Percentiles rank a stretch among this genome's conserved stretches.
These are phyloP conservation scores for Hyaloscypha variabilis DNA, from an alignment of 495 filamentous ascomycete genomes.

Conservation along the genomic window DNA sequence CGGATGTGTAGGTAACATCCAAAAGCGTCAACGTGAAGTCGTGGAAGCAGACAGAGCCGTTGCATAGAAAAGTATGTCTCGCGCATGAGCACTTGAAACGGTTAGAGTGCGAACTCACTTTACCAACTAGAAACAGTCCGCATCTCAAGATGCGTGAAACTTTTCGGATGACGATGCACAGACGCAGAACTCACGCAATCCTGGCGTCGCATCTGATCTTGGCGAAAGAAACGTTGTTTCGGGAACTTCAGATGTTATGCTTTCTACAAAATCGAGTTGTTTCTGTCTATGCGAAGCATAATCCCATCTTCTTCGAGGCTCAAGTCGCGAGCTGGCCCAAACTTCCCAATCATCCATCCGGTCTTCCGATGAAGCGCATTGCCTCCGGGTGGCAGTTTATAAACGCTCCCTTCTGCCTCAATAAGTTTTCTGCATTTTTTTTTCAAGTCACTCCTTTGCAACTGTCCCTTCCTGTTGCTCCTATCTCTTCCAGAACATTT, in stretches of 20 bases:
- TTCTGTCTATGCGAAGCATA: neutral
- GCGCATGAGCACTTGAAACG: neutral
- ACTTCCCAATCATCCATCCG: neutral
- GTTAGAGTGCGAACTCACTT: neutral
- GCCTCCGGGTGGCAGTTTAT: neutral
- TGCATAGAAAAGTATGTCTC: neutral
- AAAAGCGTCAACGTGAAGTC: too few relatives aligned
- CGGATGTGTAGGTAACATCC: too few relatives aligned
- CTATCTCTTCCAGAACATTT: neutral
- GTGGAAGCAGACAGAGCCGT: too few relatives aligned
- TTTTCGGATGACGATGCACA: neutral
- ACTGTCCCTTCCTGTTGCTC: neutral
- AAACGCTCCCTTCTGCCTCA: too few relatives aligned
- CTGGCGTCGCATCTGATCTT: neutral
- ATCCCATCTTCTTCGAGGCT: conserved; percentile 2
- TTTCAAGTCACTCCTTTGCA: conserved; percentile 8
- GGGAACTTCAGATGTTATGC: neutral
- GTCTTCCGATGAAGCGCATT: conserved; percentile 1
- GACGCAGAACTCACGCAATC: neutral
- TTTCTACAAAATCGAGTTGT: neutral
- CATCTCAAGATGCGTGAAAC: neutral
- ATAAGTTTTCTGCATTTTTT: too few relatives aligned
- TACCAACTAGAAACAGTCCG: neutral
- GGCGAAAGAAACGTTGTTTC: conserved; percentile 7
- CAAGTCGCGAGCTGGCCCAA: neutral